Evolutionary conservation across 2,329 filamentous ascomycete genomes (phyloP).

Genomic region (Raffaelea arxii): DNA sequence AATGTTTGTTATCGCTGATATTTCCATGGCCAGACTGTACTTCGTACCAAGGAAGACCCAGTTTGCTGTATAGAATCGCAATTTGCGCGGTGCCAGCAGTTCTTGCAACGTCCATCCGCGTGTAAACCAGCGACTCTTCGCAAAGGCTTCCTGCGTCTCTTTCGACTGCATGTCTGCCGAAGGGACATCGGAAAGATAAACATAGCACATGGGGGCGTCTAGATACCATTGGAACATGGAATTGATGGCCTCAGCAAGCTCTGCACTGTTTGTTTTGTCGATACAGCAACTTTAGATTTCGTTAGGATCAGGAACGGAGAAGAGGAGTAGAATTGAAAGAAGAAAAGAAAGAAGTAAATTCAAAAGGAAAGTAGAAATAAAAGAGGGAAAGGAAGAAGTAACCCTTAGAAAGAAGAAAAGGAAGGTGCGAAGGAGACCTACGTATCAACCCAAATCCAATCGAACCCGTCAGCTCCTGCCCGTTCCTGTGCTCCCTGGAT

Average conservation of each 20-base stretch:
- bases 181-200: constrained; percentile 7
- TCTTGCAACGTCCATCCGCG: constrained; percentile 15
- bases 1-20: constrained; percentile 6
- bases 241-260: too few relatives aligned
- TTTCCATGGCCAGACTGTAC: not conserved
- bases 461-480: not conserved
- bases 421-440: too few relatives aligned
- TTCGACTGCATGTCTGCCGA: not conserved
- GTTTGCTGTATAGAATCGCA: constrained; percentile 11
- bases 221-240: constrained; percentile 9
- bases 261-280: not conserved
- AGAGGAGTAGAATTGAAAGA: too few relatives aligned
- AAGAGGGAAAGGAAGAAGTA: too few relatives aligned
- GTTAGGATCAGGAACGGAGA: too few relatives aligned
- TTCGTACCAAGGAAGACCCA: constrained; percentile 9
- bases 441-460: constrained; percentile 5
- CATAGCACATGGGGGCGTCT: constrained; percentile 7
- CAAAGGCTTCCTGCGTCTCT: not conserved
- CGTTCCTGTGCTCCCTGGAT: not conserved
- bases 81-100: constrained; percentile 11
- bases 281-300: too few relatives aligned
- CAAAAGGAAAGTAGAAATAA: too few relatives aligned
- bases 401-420: too few relatives aligned
- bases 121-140: constrained; percentile 6
- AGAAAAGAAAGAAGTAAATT: too few relatives aligned